Evolutionary conservation across 2,329 filamentous ascomycete genomes (phyloP), one percentile per base, ranked within the genome.

Genomic region (Sporothrix sp.): DNA sequence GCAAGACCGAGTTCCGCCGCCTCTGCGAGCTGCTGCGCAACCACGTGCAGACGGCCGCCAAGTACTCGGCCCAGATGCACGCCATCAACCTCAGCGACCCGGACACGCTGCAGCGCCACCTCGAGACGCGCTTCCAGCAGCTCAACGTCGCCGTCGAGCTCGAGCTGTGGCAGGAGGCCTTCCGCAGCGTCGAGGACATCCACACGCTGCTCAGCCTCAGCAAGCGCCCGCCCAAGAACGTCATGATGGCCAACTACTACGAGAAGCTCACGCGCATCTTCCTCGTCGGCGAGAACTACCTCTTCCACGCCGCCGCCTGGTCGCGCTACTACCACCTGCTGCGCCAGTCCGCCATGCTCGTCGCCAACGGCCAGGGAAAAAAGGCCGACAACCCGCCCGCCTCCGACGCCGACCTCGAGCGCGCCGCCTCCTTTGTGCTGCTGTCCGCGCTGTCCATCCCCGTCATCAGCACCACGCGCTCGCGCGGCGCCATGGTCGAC

Each of bases 201-300:
- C 93, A 98, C 73, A 97, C 90, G 47, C 81, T 98, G 50, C 82
- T 98, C 59, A 97, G 85, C 73, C 79, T 97, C 60, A 97, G 91
- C 84, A 97, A 97, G 80, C 87, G 93, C 51, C 90, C 90, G 35
- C 85, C 93, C 50, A 97, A 97, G 84, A 96, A 96, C 67, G 78
- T 96, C 65, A 97, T 98, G 93, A 98, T 98, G 93, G 93, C 93
- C 71, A 98, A 97, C 75, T 98, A 98, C 78, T 98, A 97, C 71
- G 93, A 98, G 78, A 97, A 97, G 74, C 82, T 98, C 52, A 96
- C 93, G 36, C 83, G 90, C 58, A 98, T 98, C 68, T 98, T 98
- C 78, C 81, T 98, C 56, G 93, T 97, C 59, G 95, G 91, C 68
- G 93, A 97, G 73, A 98, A 98, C 76, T 97, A 97, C 68, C 82